phyloP scores from a whole-genome alignment of 2,329 filamentous ascomycete genomes.

The Penicillium sp. region DNA sequence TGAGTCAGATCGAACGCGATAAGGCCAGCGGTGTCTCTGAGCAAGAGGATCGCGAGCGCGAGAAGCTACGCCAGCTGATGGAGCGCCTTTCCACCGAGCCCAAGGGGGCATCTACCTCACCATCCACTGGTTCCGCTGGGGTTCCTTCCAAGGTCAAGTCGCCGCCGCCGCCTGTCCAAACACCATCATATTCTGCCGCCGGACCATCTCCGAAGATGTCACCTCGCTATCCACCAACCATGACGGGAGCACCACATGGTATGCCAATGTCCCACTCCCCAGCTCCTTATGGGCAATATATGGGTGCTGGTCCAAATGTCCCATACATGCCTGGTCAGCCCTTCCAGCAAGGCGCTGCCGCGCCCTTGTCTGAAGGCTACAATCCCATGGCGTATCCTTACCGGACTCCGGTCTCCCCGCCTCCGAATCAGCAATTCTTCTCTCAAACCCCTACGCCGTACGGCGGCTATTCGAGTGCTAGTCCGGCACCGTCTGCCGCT shows the following conservation, averaged over 20 bases:
- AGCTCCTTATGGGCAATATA: slow-evolving; percentile 35
- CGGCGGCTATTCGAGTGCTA: slow-evolving; percentile 33
- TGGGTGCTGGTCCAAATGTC: slow-evolving; percentile 20
- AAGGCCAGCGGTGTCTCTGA: slow-evolving; percentile 55
- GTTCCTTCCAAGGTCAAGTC: slow-evolving; percentile 43
- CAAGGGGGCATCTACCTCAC: slow-evolving; percentile 26
- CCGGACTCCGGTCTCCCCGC: slow-evolving; percentile 38
- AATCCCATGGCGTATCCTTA: slow-evolving; percentile 49
- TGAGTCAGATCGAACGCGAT: slow-evolving; percentile 79
- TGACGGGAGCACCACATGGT: slow-evolving; percentile 23
- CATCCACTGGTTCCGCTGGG: slow-evolving; percentile 40
- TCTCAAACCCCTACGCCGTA: slow-evolving; percentile 33
- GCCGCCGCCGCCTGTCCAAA: slow-evolving; percentile 31
- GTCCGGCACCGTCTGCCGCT: slow-evolving; percentile 23
- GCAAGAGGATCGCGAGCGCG: slow-evolving; percentile 74
- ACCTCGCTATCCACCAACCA: slow-evolving; percentile 30
- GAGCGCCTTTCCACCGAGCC: slow-evolving; percentile 84
- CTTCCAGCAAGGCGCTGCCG: slow-evolving; percentile 41
- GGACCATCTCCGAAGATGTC: slow-evolving; percentile 41
- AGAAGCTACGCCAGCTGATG: slow-evolving; percentile 83
- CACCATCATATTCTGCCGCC: slow-evolving; percentile 25
- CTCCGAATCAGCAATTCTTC: slow-evolving; percentile 40
- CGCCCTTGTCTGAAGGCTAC: slow-evolving; percentile 42
- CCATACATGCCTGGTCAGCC: slow-evolving; percentile 29
- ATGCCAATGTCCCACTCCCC: slow-evolving; percentile 33